A percentile compares a stretch with the other conserved stretches of the same genome.
phyloP scores from a whole-genome alignment of 2,329 filamentous ascomycete species.

The Bipolaris cookei region DNA sequence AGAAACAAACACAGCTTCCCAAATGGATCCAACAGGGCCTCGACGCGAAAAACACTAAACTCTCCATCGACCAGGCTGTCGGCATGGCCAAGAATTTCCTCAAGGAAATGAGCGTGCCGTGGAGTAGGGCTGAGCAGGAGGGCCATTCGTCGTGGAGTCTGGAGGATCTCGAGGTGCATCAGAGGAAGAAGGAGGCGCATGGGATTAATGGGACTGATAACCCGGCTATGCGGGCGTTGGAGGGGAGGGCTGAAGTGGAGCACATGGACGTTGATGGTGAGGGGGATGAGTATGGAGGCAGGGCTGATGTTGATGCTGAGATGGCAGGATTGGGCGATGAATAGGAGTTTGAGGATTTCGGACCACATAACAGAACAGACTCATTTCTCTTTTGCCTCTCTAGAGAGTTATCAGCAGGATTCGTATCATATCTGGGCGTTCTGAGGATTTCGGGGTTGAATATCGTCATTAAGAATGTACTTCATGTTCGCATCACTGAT shows the following conservation, averaged over 20 bases:
- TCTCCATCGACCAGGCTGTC: slow-evolving; percentile 95
- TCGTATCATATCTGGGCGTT: not conserved
- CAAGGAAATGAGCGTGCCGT: slow-evolving; percentile 89
- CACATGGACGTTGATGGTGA: slow-evolving; percentile 22
- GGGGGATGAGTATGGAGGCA: slow-evolving; percentile 44
- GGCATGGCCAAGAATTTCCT: slow-evolving; percentile 88
- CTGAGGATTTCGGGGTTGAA: not conserved
- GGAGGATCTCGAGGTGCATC: slow-evolving; percentile 76
- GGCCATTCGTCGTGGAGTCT: slow-evolving; percentile 92
- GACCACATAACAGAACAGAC: not conserved
- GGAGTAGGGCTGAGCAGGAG: slow-evolving; percentile 81
- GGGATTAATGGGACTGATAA: slow-evolving; percentile 67
- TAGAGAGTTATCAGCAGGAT: not conserved
- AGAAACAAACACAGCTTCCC: slow-evolving; percentile 86
- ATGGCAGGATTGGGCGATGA: slow-evolving; percentile 42
- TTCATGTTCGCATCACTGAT: not conserved
- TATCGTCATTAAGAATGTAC: not conserved
- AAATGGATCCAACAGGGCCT: slow-evolving; percentile 96
- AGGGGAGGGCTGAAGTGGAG: slow-evolving; percentile 39
- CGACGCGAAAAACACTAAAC: slow-evolving; percentile 81
- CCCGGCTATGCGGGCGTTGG: slow-evolving; percentile 47
- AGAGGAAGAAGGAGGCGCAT: slow-evolving; percentile 75
- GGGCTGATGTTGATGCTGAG: slow-evolving; percentile 43
- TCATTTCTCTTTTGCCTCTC: not conserved
- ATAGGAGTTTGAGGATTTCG: not conserved